Base-by-base conservation (phyloP, 1,284 basidiomycete genomes). In the Naganishia albida region DNA sequence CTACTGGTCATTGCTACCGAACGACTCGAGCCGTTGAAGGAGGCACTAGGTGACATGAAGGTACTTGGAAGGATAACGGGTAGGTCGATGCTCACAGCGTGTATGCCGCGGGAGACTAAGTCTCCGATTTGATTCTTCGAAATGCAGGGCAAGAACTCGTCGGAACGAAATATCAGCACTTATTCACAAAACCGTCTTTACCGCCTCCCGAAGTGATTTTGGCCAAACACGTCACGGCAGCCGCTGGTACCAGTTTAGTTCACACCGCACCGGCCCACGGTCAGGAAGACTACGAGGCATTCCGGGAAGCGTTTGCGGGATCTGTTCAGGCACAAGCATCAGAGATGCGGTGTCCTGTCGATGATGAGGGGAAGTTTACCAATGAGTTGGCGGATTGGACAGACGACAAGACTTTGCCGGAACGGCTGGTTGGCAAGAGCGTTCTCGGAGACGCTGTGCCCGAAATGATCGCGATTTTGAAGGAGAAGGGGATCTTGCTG, bases 201-300 rank as follows among this genome's bases (percentile, higher is more conserved):
- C 72, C 83, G 20, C 55, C 38, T 83, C 87, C 53, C 73, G 79
- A 16, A 1, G 75, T 85, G 39, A 74, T 85, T 54, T 63, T 77
- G 13, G 81, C 83, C 0, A 68, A 73, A 20, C 90, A 96, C 72
- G 95, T 99, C 18, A 93, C 90, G 0, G 80, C 88, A 0, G 84
- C 88, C 20, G 90, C 93, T 13, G 95, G 96, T n/a, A 98, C 95
- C 0, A 95, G 95, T 40, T 84, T 98, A 1, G 96, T 99, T 0
- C 95, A 99, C 74, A 91, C 89, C 68, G 95, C 95, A 0, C 94
- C 95, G 6, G 93, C 92, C 0, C 96, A 99, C 71, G 95, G 95
- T 34, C 84, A 86, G 15, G 95, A 99, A 70, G 96, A 99, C 77
- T 98, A 97, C 74, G 82, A 84, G 25, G 83, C 85, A 2, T 91